Conservation (phyloP, 1,139 yeast species). For the Geotrichum candidum region DNA sequence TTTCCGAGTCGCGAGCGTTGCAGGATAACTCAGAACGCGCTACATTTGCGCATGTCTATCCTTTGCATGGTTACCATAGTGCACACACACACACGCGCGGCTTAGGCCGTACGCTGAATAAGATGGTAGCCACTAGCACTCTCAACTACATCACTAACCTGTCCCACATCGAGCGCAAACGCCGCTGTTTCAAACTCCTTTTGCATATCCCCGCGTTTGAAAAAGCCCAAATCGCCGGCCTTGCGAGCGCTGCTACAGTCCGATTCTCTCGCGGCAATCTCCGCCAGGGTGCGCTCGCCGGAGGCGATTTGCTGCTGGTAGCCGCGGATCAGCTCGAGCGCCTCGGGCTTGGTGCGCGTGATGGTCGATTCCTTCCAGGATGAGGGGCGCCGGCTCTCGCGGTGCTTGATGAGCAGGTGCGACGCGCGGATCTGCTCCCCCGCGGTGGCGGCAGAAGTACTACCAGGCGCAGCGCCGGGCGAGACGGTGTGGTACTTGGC, state of each 20-base stretch:
- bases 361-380: constrained; percentile 82
- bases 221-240: constrained; percentile 88
- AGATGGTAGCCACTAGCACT: constrained; percentile 89
- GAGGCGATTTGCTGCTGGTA: constrained; percentile 56
- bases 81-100: not conserved
- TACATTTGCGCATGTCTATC: not conserved
- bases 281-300: constrained; percentile 66
- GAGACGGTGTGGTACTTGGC: constrained; percentile 31
- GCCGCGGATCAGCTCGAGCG: constrained; percentile 56
- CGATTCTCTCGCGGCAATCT: constrained; percentile 74
- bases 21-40: too few relatives aligned
- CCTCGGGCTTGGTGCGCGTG: constrained; percentile 77
- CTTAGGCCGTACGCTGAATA: constrained; percentile 63
- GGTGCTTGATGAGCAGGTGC: constrained; percentile 78
- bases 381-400: constrained; percentile 78
- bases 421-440: constrained; percentile 55
- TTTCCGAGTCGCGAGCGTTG: too few relatives aligned
- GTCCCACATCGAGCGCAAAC: constrained; percentile 74
- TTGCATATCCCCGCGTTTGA: constrained; percentile 90
- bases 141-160: constrained; percentile 76
- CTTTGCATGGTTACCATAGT: not conserved
- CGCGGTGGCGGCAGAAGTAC: constrained; percentile 25
- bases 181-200: constrained; percentile 89
- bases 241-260: constrained; percentile 84
- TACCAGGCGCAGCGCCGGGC: constrained; percentile 14